phyloP scores from a whole-genome alignment of 441 rosid species.

The Gossypium davidsonii region DNA sequence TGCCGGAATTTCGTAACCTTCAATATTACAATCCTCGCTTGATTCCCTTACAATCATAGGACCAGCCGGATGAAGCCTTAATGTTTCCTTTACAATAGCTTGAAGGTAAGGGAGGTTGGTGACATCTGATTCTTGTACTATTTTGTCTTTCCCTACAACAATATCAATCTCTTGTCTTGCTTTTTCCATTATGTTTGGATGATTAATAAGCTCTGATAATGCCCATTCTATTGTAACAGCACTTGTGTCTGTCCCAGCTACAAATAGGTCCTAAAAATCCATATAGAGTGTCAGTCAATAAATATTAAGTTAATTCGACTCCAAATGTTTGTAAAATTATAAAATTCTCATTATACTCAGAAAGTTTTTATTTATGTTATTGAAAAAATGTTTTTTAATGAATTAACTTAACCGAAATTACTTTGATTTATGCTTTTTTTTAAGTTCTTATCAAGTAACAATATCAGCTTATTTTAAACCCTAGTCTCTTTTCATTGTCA shows the following conservation, averaged over 20 bases:
- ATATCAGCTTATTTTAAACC: no score
- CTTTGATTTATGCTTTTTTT: no score
- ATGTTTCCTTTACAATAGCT: slow-evolving; percentile 39
- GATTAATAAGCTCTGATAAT: slow-evolving; percentile 38
- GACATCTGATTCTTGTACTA: slow-evolving; percentile 41
- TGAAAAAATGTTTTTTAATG: no score
- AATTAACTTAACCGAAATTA: no score
- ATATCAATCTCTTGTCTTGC: slow-evolving; percentile 38
- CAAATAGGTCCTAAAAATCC: slow-evolving; percentile 32
- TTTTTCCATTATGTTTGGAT: slow-evolving; percentile 32
- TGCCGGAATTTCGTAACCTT: slow-evolving; percentile 39
- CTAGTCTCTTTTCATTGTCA: no score
- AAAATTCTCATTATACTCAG: no score
- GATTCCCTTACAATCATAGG: slow-evolving; percentile 36
- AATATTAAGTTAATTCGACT: no score
- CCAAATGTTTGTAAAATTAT: not conserved
- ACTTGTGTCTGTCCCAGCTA: slow-evolving; percentile 48
- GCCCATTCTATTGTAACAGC: slow-evolving; percentile 45
- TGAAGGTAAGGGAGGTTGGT: slow-evolving; percentile 38
- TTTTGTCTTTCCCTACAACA: slow-evolving; percentile 29
- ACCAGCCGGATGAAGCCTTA: slow-evolving; percentile 41
- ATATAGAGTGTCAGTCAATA: no score
- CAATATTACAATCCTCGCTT: slow-evolving; percentile 23
- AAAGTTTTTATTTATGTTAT: no score
- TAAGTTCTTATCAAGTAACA: no score